Percentiles rank a stretch among this genome's conserved stretches.
These are phyloP conservation scores for Calonectria fujianensis DNA, from an alignment of 2,329 filamentous ascomycete genomes.

Conservation along the genomic window DNA sequence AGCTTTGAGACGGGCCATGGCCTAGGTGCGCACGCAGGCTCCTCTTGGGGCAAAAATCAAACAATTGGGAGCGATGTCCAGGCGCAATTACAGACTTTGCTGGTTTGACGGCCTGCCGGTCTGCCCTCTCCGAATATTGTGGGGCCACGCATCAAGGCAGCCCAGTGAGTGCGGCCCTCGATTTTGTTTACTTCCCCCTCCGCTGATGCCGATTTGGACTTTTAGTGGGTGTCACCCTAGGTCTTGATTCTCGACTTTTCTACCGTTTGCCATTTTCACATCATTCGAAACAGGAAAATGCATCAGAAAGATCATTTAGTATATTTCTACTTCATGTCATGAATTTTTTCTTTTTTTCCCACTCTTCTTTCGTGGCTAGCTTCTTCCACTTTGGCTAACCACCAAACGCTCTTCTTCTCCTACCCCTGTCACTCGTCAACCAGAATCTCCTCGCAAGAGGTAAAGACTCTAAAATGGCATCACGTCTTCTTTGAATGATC, in stretches of 20 bases:
- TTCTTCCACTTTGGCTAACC: background rate
- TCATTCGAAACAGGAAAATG: background rate
- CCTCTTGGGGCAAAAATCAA: background rate
- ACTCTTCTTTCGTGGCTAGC: background rate
- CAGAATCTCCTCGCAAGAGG: background rate
- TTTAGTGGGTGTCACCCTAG: constrained; percentile 1
- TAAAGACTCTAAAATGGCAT: background rate
- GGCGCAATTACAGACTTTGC: constrained; percentile 9
- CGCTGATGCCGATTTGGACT: background rate
- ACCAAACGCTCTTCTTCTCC: background rate
- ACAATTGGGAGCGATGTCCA: background rate
- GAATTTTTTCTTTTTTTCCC: background rate
- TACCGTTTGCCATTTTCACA: background rate
- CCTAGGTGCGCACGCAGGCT: constrained; percentile 1
- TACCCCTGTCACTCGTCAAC: constrained; percentile 7
- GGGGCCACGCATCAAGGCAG: constrained; percentile 5
- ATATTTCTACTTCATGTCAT: background rate
- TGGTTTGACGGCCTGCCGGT: background rate
- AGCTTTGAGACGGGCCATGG: constrained; percentile 64
- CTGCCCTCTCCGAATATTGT: constrained; percentile 1
- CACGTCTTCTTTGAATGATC: background rate
- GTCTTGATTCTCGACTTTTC: background rate
- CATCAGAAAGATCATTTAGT: background rate
- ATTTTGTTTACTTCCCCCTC: constrained; percentile 20
- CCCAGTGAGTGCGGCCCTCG: constrained; percentile 1